Conservation (phyloP, 1,284 basidiomycete genomes). For the Austroboletus olivaceoglutinosus region DNA sequence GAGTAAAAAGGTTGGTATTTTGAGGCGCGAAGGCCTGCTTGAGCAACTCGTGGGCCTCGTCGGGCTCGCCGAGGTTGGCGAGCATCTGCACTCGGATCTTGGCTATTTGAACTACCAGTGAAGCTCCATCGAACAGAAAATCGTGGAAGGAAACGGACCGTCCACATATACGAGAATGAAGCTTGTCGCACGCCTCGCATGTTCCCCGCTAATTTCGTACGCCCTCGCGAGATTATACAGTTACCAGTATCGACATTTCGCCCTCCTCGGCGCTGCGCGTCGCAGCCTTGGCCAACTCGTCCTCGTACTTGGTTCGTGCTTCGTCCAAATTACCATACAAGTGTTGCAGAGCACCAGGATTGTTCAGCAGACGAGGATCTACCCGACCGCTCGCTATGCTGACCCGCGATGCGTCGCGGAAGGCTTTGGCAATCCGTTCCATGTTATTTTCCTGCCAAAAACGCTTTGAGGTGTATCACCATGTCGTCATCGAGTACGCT, state of each 20-base stretch:
- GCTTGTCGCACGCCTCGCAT: conserved; percentile 74
- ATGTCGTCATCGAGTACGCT: conserved; percentile 53
- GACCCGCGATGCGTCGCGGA: conserved; percentile 69
- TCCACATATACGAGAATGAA: conserved; percentile 83
- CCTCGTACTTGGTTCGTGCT: conserved; percentile 63
- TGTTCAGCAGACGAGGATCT: conserved; percentile 77
- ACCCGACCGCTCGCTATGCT: conserved; percentile 47
- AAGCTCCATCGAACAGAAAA: not conserved
- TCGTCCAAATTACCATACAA: conserved; percentile 62
- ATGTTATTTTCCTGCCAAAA: conserved; percentile 82
- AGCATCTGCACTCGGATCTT: conserved; percentile 88
- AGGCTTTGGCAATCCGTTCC: conserved; percentile 69
- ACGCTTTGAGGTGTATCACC: conserved; percentile 79
- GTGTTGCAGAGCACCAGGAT: conserved; percentile 77
- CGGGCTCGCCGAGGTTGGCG: conserved; percentile 61
- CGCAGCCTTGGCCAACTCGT: conserved; percentile 59
- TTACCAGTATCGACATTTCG: no score
- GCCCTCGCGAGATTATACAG: conserved; percentile 89
- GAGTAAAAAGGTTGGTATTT: conserved; percentile 69
- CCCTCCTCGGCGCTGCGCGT: conserved; percentile 48
- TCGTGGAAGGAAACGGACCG: conserved; percentile 51
- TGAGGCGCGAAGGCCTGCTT: conserved; percentile 83
- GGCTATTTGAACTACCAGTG: conserved; percentile 46
- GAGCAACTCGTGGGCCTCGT: conserved; percentile 81
- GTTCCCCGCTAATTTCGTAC: conserved; percentile 80